These are phyloP conservation scores for Ganoderma boninense DNA, from an alignment of 1,284 basidiomycete genomes.

Conservation along the genomic window DNA sequence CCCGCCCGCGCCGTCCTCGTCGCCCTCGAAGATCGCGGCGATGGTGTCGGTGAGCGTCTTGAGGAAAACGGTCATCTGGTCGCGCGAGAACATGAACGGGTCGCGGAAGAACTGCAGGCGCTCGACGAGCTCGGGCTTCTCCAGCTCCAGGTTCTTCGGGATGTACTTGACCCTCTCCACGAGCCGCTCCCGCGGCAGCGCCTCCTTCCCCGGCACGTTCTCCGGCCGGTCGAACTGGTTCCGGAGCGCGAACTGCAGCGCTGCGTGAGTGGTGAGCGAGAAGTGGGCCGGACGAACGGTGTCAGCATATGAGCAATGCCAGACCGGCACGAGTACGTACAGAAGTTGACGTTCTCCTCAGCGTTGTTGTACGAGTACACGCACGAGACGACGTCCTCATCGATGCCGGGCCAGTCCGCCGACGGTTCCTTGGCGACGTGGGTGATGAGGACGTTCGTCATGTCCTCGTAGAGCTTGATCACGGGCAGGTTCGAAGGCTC, in stretches of 20 bases:
- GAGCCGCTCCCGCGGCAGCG: slow-evolving; percentile 48
- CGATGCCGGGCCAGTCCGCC: slow-evolving; percentile 35
- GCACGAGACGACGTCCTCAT: slow-evolving; percentile 43
- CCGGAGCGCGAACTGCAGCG: slow-evolving; percentile 66
- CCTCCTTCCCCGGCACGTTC: slow-evolving; percentile 41
- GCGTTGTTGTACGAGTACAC: slow-evolving; percentile 39
- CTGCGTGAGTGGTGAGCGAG: slow-evolving; percentile 50
- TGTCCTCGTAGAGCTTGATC: slow-evolving; percentile 49
- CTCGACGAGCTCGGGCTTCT: slow-evolving; percentile 59
- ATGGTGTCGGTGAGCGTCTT: slow-evolving; percentile 62
- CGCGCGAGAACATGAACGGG: slow-evolving; percentile 71
- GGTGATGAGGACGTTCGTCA: slow-evolving; percentile 49
- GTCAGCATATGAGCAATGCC: no score
- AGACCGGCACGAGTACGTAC: slow-evolving; percentile 21
- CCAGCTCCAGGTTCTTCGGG: slow-evolving; percentile 70
- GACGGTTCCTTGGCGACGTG: slow-evolving; percentile 41
- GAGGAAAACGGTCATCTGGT: slow-evolving; percentile 72
- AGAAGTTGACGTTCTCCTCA: slow-evolving; percentile 18
- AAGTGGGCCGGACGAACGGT: no score
- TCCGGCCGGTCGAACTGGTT: slow-evolving; percentile 45
- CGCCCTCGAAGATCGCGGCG: slow-evolving; percentile 36
- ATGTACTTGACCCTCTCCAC: slow-evolving; percentile 63
- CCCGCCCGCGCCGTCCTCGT: slow-evolving; percentile 40
- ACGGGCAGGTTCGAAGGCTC: slow-evolving; percentile 59
- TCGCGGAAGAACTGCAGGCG: slow-evolving; percentile 66